Evolutionary conservation across 805 yeast species (phyloP).

Genomic region (Yamadazyma takamatsuzukensis): DNA sequence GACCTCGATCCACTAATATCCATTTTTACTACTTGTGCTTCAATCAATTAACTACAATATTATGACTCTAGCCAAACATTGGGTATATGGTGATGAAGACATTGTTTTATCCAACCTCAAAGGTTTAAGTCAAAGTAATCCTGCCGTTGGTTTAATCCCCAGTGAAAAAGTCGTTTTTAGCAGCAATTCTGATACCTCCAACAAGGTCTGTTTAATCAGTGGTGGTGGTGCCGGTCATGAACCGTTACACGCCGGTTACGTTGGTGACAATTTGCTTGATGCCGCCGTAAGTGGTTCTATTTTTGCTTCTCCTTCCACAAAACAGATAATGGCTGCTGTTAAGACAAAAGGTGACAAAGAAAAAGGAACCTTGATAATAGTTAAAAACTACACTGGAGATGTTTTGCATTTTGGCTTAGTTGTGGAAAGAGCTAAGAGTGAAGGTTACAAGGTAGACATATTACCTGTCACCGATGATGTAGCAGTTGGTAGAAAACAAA

Average conservation of each 20-base stretch:
- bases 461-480: constrained; percentile 88
- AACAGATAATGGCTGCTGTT: constrained; percentile 73
- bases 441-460: constrained; percentile 69
- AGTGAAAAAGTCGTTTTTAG: constrained; percentile 54
- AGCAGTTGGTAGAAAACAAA: constrained; percentile 86
- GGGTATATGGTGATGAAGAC: constrained; percentile 47
- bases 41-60: too few species aligned
- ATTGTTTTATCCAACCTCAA: constrained; percentile 46
- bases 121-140: constrained; percentile 54
- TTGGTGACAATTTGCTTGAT: constrained; percentile 77
- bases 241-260: constrained; percentile 89
- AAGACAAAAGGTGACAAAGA: constrained; percentile 48
- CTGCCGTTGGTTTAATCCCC: constrained; percentile 50
- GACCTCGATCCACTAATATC: too few species aligned
- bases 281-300: constrained; percentile 88
- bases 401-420: constrained; percentile 89
- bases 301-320: constrained; percentile 95
- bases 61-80: constrained; percentile 41
- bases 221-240: constrained; percentile 98
- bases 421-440: constrained; percentile 79
- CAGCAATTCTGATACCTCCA: constrained; percentile 30
- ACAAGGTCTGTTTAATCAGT: constrained; percentile 69
- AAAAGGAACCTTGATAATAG: constrained; percentile 72
- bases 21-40: too few species aligned
- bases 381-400: constrained; percentile 94